Evolutionary conservation across 2,329 filamentous ascomycete species (phyloP).

Genomic region (Xylariomycetidae sp.): DNA sequence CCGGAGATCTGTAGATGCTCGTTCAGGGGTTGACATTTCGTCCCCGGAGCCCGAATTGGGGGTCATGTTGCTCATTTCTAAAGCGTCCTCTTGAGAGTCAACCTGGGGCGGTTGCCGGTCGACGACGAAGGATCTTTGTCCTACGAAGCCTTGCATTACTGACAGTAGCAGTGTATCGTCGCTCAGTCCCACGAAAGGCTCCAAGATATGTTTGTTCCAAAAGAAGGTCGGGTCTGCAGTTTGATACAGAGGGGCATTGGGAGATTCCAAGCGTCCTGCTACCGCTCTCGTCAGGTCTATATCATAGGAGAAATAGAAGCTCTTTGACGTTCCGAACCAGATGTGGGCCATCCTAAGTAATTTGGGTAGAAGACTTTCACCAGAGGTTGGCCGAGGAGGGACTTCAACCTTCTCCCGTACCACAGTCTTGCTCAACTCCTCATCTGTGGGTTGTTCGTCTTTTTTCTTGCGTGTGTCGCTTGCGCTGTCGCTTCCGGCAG

Average conservation of each 20-base stretch:
- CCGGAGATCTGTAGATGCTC: conserved; percentile 27
- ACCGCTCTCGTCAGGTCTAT: conserved; percentile 77
- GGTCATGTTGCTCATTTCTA: conserved; percentile 25
- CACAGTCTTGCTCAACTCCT: conserved; percentile 24
- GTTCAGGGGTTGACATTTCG: conserved; percentile 15
- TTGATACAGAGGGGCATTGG: conserved; percentile 60
- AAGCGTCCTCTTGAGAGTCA: conserved; percentile 34
- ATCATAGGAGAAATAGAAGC: conserved; percentile 95
- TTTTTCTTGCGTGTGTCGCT: conserved; percentile 32
- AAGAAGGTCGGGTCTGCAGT: conserved; percentile 77
- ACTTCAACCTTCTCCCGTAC: conserved; percentile 21
- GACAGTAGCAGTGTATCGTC: conserved; percentile 71
- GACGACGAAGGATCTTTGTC: conserved; percentile 75
- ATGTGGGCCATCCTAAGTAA: conserved; percentile 78
- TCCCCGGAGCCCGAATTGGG: conserved; percentile 8
- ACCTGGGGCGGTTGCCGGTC: conserved; percentile 55
- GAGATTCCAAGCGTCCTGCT: conserved; percentile 36
- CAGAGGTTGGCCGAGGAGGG: conserved; percentile 27
- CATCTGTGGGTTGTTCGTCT: conserved; percentile 13
- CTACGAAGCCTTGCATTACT: conserved; percentile 90
- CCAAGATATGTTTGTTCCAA: conserved; percentile 78
- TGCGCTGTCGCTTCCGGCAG: conserved; percentile 27
- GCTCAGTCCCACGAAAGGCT: conserved; percentile 69
- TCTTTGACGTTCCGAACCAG: conserved; percentile 74
- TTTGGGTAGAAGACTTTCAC: conserved; percentile 69